Evolutionary conservation across 352 stramenopile species (phyloP).

Genomic region (Phytophthora ramorum): DNA sequence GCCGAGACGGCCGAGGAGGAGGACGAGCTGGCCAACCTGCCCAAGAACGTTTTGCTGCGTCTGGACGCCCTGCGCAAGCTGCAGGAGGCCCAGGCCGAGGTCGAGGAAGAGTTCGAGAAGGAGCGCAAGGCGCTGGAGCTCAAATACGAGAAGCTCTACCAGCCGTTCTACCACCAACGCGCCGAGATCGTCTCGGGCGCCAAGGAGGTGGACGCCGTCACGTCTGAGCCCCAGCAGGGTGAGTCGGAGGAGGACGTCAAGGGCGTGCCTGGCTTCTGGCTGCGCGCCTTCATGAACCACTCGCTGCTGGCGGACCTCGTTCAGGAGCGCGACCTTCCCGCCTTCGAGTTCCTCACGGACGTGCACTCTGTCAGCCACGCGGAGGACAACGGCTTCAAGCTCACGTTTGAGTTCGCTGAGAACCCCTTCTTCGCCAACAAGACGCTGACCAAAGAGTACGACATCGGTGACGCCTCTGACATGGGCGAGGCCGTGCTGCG

Average conservation of each 20-base stretch:
- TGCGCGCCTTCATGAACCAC: conserved; percentile 88
- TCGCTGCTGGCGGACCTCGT: conserved; percentile 81
- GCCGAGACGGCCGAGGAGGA: conserved; percentile 50
- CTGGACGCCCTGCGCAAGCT: conserved; percentile 75
- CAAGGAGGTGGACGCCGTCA: conserved; percentile 79
- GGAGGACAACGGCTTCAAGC: conserved; percentile 87
- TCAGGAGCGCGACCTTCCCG: conserved; percentile 80
- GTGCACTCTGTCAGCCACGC: conserved; percentile 81
- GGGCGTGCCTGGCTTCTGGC: conserved; percentile 87
- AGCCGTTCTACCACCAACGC: conserved; percentile 81
- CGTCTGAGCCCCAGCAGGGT: conserved; percentile 46
- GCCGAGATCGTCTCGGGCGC: conserved; percentile 77
- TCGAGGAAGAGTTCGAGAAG: conserved; percentile 89
- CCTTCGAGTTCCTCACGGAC: conserved; percentile 81
- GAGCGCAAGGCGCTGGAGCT: conserved; percentile 84
- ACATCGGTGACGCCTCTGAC: conserved; percentile 85
- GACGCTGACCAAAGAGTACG: conserved; percentile 85
- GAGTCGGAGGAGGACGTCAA: conserved; percentile 66
- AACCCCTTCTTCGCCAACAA: conserved; percentile 87
- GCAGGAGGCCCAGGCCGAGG: conserved; percentile 75
- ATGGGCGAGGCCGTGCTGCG: conserved; percentile 81
- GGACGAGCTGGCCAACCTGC: conserved; percentile 67
- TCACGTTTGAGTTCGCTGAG: conserved; percentile 81
- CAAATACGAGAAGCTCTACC: conserved; percentile 91
- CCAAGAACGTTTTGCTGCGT: conserved; percentile 76